Percentiles rank a stretch among this genome's conserved stretches.
phyloP scores from a whole-genome alignment of 2,329 filamentous ascomycete genomes.

The Gliomastix tumulicola region DNA sequence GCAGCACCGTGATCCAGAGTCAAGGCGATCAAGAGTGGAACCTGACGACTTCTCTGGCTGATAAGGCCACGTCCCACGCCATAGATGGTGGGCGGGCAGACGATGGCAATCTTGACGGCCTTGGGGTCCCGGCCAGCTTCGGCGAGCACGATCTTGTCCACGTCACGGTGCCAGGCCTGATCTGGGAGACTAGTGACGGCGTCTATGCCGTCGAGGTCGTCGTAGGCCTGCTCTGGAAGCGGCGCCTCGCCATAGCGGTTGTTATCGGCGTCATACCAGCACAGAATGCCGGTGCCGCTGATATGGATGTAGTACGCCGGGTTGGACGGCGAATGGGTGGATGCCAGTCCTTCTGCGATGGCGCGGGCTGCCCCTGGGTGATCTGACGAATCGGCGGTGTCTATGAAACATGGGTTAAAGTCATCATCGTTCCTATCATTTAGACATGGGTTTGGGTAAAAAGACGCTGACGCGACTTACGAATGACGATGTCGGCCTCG shows the following conservation, averaged over 20 bases:
- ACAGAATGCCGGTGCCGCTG: conserved; percentile 48
- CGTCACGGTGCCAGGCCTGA: conserved; percentile 48
- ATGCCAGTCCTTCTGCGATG: conserved; percentile 30
- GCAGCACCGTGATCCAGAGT: conserved; percentile 15
- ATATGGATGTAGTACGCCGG: conserved; percentile 45
- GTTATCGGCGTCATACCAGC: conserved; percentile 36
- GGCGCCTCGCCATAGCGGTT: conserved; percentile 32
- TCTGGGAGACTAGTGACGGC: conserved; percentile 44
- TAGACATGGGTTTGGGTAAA: not conserved
- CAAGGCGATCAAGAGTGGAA: conserved; percentile 22
- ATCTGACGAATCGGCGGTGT: conserved; percentile 37
- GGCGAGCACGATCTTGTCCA: conserved; percentile 41
- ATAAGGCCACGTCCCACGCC: conserved; percentile 34
- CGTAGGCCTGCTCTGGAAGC: conserved; percentile 34
- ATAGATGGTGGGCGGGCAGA: conserved; percentile 40
- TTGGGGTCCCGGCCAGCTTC: conserved; percentile 23
- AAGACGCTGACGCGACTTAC: too few species aligned
- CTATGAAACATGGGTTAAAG: not conserved
- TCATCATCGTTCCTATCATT: not conserved
- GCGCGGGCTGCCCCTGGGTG: conserved; percentile 34
- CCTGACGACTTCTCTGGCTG: conserved; percentile 23
- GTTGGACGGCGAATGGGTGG: conserved; percentile 35
- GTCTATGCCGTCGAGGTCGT: conserved; percentile 43
- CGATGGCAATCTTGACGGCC: conserved; percentile 32
- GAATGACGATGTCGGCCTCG: conserved; percentile 25